Percentiles rank a stretch among this genome's conserved stretches.
phyloP scores from a whole-genome alignment of 148 eudicot genomes.

The Rhododendron ovatum region DNA sequence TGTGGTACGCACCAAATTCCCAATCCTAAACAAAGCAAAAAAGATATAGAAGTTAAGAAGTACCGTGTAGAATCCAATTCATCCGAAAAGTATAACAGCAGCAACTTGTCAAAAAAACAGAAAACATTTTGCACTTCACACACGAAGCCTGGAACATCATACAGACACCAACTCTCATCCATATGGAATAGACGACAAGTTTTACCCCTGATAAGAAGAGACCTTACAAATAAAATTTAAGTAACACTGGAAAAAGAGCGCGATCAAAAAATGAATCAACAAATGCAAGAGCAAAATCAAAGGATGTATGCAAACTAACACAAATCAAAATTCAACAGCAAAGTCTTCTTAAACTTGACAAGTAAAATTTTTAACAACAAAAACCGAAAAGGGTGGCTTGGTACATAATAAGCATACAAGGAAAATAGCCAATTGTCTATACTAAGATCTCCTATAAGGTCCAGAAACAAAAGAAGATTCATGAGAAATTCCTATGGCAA shows the following conservation, averaged over 20 bases:
- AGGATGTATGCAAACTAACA: neutral
- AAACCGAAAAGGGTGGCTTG: neutral
- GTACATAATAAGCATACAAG: neutral
- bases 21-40: constrained; percentile 51
- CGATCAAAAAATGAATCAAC: neutral
- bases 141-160: neutral
- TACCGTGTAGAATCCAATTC: neutral
- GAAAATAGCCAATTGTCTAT: neutral
- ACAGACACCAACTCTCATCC: neutral
- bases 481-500: neutral
- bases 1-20: constrained; percentile 69
- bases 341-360: neutral
- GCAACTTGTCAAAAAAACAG: neutral
- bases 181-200: neutral
- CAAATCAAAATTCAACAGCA: neutral
- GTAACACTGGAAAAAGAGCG: neutral
- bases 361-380: neutral
- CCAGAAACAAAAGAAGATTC: neutral
- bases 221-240: neutral
- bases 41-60: neutral
- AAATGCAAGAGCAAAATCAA: neutral
- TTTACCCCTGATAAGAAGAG: neutral
- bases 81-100: neutral
- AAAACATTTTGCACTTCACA: neutral
- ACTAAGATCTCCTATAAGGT: neutral